These are phyloP conservation scores for Nelumbo lutea DNA, from an alignment of 164 flowering plant genomes.

Conservation along the genomic window DNA sequence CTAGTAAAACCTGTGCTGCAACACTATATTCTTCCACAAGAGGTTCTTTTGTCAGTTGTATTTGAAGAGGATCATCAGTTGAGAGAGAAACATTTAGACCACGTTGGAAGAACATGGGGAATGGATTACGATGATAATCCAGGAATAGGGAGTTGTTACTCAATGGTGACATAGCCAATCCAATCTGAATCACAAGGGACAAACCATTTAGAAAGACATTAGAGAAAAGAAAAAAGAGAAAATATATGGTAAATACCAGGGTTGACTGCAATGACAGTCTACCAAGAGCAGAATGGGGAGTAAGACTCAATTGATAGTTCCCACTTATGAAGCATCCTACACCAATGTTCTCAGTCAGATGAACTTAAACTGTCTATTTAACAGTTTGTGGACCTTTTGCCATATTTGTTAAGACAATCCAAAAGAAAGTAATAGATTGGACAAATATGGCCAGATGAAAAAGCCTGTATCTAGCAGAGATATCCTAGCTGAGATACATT, in stretches of 20 bases:
- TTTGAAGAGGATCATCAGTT: constrained; percentile 71
- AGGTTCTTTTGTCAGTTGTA: constrained; percentile 70
- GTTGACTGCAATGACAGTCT: neutral
- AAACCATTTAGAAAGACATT: neutral
- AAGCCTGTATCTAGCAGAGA: neutral
- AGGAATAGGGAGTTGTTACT: constrained; percentile 71
- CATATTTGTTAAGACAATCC: too few species aligned
- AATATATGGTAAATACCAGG: neutral
- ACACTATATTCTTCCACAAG: constrained; percentile 77
- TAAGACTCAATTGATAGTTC: neutral
- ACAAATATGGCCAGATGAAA: neutral
- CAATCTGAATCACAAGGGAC: constrained; percentile 31
- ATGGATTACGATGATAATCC: constrained; percentile 65
- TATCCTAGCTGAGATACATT: neutral
- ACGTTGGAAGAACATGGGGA: constrained; percentile 60
- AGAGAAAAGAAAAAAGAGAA: neutral
- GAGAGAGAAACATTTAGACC: constrained; percentile 76
- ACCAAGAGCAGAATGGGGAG: neutral
- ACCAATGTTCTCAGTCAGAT: neutral
- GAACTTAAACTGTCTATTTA: neutral
- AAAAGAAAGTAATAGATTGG: too few species aligned
- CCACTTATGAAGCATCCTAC: neutral
- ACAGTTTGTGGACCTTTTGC: too few species aligned
- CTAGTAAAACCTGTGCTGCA: constrained; percentile 45
- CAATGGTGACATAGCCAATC: constrained; percentile 70